Conservation (phyloP, 73 alveolate species). For the Urostyla sp. region DNA sequence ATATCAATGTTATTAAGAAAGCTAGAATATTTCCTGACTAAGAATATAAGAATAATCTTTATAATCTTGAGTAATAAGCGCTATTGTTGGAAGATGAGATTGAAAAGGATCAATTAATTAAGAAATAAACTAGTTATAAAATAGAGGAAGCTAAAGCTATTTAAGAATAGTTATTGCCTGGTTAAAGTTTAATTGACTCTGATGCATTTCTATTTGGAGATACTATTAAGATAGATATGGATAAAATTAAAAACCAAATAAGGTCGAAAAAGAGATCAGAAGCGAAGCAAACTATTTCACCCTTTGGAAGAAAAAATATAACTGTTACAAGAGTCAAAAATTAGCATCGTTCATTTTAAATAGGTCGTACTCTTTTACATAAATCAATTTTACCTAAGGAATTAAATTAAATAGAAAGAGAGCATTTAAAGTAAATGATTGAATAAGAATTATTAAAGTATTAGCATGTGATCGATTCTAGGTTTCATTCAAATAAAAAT, state of each 20-base stretch:
- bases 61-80: conserved; percentile 4
- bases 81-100: too few species aligned
- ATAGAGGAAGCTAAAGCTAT: background rate
- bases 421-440: conserved; percentile 1
- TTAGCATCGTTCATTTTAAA: conserved; percentile 8
- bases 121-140: conserved; percentile 6
- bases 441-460: background rate
- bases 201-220: conserved; percentile 46
- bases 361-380: background rate
- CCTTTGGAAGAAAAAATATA: conserved; percentile 22
- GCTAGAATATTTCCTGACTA: too few species aligned
- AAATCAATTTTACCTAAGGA: conserved; percentile 10
- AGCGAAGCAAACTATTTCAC: too few species aligned
- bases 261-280: too few species aligned
- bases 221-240: conserved; percentile 30
- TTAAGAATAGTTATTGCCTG: background rate
- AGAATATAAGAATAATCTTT: too few species aligned
- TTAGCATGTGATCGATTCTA: background rate
- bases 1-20: too few species aligned
- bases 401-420: conserved; percentile 15
- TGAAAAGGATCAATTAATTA: conserved; percentile 8
- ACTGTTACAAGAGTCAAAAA: conserved; percentile 1
- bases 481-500: conserved; percentile 25
- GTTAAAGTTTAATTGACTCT: conserved; percentile 14
- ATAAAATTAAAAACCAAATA: too few species aligned